These are phyloP conservation scores for Aspergillus aculeatinus DNA, from an alignment of 2,329 filamentous ascomycete species.

Conservation along the genomic window DNA sequence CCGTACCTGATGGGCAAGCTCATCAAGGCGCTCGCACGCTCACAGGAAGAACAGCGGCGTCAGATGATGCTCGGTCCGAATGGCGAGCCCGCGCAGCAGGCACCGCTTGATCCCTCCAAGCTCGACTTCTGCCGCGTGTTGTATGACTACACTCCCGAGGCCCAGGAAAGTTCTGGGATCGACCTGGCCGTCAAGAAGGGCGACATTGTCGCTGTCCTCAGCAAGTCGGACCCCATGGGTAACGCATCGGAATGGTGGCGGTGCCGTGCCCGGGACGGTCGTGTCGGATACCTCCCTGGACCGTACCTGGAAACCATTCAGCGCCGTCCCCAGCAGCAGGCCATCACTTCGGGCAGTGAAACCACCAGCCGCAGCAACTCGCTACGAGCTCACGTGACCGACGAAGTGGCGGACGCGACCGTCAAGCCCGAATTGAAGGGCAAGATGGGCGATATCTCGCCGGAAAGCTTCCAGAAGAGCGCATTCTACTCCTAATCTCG, in stretches of 20 bases:
- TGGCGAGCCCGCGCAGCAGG: conserved; percentile 41
- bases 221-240: conserved; percentile 87
- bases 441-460: conserved; percentile 63
- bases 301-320: conserved; percentile 83
- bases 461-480: conserved; percentile 71
- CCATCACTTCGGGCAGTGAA: conserved; percentile 42
- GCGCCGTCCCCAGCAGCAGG: conserved; percentile 48
- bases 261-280: conserved; percentile 83
- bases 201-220: conserved; percentile 89
- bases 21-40: conserved; percentile 78
- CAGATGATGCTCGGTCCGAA: conserved; percentile 55
- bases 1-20: conserved; percentile 97
- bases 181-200: conserved; percentile 93
- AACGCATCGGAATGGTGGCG: conserved; percentile 97
- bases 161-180: conserved; percentile 63
- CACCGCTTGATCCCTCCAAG: conserved; percentile 76
- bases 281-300: conserved; percentile 86
- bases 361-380: conserved; percentile 54
- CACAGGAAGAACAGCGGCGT: conserved; percentile 73
- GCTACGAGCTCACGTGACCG: conserved; percentile 43
- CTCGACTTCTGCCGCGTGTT: conserved; percentile 94
- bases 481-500: conserved; percentile 59
- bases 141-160: conserved; percentile 88
- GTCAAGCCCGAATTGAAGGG: conserved; percentile 51
- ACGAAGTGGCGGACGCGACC: conserved; percentile 27